phyloP scores from a whole-genome alignment of 257 asterid genomes.

The Paraleonurus japonicus region DNA sequence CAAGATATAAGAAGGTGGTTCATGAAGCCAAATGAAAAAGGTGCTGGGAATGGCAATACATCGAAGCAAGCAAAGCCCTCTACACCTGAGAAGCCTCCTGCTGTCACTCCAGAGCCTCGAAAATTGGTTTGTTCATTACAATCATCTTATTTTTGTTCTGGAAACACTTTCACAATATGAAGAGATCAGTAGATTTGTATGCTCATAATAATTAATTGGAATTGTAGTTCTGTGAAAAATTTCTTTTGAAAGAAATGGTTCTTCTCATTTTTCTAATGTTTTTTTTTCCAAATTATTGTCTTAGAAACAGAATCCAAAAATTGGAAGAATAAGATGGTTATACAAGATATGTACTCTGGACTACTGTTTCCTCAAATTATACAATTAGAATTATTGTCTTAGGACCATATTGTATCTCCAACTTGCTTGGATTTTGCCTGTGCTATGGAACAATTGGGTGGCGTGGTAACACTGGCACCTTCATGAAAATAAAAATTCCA shows the following conservation, averaged over 20 bases:
- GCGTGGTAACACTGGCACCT: not conserved
- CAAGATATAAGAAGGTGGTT: slow-evolving; percentile 95
- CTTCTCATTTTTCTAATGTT: too few species aligned
- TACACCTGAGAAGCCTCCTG: slow-evolving; percentile 55
- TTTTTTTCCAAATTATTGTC: not conserved
- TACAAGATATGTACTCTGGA: not conserved
- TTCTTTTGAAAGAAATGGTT: not conserved
- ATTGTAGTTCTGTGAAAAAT: not conserved
- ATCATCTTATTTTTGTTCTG: not conserved
- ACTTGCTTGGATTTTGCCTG: not conserved
- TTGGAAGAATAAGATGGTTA: not conserved
- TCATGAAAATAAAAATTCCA: not conserved
- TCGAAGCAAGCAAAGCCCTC: slow-evolving; percentile 42
- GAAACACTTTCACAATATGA: not conserved
- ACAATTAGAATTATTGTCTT: not conserved
- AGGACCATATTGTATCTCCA: not conserved
- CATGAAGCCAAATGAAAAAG: slow-evolving; percentile 65
- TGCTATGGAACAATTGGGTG: not conserved
- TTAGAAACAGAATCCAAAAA: not conserved
- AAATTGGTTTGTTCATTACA: slow-evolving; percentile 37
- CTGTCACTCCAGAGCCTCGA: slow-evolving; percentile 38
- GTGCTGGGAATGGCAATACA: slow-evolving; percentile 51
- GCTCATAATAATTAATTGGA: not conserved
- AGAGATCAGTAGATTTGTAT: slow-evolving; percentile 11
- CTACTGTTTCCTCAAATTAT: not conserved